Conservation (phyloP, 345 rosid species). For the Dimocarpus longan region DNA sequence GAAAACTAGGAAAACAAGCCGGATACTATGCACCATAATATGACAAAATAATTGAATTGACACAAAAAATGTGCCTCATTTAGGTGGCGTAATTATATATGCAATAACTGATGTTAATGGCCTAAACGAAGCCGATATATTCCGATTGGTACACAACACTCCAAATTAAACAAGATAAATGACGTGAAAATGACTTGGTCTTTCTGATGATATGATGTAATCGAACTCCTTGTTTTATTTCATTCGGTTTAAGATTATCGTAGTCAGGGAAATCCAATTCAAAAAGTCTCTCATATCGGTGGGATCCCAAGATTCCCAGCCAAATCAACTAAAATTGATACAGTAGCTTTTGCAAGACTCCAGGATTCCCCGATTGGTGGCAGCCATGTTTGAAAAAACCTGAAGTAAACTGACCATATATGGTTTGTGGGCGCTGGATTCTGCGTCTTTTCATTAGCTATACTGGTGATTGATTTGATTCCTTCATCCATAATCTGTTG, state of each 20-base stretch:
- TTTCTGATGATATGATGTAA: neutral
- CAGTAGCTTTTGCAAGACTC: neutral
- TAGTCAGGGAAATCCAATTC: neutral
- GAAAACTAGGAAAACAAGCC: constrained; percentile 1
- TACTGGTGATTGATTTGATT: constrained; percentile 1
- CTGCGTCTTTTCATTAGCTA: neutral
- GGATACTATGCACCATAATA: neutral
- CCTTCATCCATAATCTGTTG: neutral
- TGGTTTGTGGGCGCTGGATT: neutral
- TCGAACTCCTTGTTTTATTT: neutral
- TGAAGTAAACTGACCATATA: neutral
- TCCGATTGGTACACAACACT: neutral
- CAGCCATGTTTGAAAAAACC: too few relatives aligned
- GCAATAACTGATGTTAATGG: too few relatives aligned
- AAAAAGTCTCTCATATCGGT: constrained; percentile 1
- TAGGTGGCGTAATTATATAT: neutral
- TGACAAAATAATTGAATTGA: constrained; percentile 2
- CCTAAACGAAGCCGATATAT: neutral
- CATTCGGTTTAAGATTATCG: neutral
- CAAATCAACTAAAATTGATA: neutral
- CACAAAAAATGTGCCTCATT: neutral
- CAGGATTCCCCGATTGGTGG: neutral
- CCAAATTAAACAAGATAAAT: neutral
- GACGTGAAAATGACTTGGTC: neutral
- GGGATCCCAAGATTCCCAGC: neutral